Evolutionary conservation across 306 rosid genomes (phyloP).

Genomic region (Pyrus communis): DNA sequence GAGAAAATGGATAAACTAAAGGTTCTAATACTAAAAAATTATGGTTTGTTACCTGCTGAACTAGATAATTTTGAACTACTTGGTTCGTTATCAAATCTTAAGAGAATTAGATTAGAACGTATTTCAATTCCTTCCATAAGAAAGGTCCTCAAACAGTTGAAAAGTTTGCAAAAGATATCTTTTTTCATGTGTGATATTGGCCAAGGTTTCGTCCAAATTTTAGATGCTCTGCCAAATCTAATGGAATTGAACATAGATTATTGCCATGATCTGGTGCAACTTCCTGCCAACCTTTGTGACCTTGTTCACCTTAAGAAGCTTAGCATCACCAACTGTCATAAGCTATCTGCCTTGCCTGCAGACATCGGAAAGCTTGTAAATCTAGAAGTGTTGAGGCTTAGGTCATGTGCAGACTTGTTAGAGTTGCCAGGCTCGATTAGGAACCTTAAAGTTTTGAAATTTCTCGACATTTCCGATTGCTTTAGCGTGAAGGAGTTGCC

Average conservation of each 20-base stretch:
- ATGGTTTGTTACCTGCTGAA: constrained; percentile 30
- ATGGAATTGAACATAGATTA: constrained; percentile 18
- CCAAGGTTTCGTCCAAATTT: constrained; percentile 11
- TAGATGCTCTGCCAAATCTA: constrained; percentile 34
- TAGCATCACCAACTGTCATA: constrained; percentile 53
- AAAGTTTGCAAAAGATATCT: constrained; percentile 45
- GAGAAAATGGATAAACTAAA: constrained; percentile 44
- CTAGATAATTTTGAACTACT: constrained; percentile 34
- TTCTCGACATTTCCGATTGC: constrained; percentile 51
- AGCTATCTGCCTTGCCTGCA: constrained; percentile 35
- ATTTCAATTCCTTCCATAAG: constrained; percentile 33
- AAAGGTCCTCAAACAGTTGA: constrained; percentile 11
- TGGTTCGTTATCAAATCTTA: constrained; percentile 2
- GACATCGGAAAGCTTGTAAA: constrained; percentile 26
- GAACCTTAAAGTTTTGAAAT: constrained; percentile 16
- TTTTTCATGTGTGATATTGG: constrained; percentile 46
- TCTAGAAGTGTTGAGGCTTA: constrained; percentile 47
- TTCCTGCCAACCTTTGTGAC: constrained; percentile 30
- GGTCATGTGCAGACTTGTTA: constrained; percentile 34
- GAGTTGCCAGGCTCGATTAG: constrained; percentile 39
- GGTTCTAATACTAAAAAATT: constrained; percentile 40
- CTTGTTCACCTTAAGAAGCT: constrained; percentile 32
- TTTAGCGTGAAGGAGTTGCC: constrained; percentile 36
- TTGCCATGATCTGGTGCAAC: not conserved
- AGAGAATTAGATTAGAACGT: constrained; percentile 47